Base-by-base conservation (phyloP, 225 moss, liverwort and hornwort genomes). In the Polytrichum commune region DNA sequence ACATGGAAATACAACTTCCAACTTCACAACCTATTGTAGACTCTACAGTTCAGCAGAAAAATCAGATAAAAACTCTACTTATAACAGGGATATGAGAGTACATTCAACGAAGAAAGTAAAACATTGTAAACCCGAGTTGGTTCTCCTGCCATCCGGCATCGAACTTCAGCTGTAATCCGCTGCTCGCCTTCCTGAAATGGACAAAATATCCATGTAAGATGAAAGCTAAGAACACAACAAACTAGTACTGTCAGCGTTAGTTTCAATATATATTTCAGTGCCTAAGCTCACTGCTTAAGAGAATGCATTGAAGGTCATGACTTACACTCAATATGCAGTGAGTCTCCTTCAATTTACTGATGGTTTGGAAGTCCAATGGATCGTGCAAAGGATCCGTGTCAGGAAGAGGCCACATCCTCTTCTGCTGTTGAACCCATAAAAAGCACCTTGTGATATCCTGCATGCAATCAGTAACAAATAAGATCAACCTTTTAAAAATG, bases 391-490 rank as follows among this genome's bases (percentile, higher is more conserved):
- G 85, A 78, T 98, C 85, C 64, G 92, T 98, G 32, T 87, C 88
- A 61, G 85, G 69, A 10, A 86, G 86, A 61, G 93, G 93, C 98
- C 98, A 98, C 63, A 90, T 83, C 74, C 80, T 91, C 86, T 93
- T 93, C 60, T 93, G 88, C 67, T 84, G 91, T 80, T 98, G 91
- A 28, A 98, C 87, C 93, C 91, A 95, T 60, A 98, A 84, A 67
- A 98, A 87, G 81, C 95, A 93, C 69, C 98, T 86, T 35, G 98
- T 89, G 66, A 98, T 90, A 67, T 98, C 98, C 94, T 95, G 86
- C 79, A 84, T 72, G 55, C 76, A 73, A 75, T 58, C 7, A 1
- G 58, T 58, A 22, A 6, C 58, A 58, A n/a, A 58, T 58, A 20
- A 58, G 16, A 46, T 46, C 46, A 4, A 46, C 46, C 46, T 46